Conservation (phyloP, 192 early-diverging fungal genomes). For the Hyaloraphidium curvatum region DNA sequence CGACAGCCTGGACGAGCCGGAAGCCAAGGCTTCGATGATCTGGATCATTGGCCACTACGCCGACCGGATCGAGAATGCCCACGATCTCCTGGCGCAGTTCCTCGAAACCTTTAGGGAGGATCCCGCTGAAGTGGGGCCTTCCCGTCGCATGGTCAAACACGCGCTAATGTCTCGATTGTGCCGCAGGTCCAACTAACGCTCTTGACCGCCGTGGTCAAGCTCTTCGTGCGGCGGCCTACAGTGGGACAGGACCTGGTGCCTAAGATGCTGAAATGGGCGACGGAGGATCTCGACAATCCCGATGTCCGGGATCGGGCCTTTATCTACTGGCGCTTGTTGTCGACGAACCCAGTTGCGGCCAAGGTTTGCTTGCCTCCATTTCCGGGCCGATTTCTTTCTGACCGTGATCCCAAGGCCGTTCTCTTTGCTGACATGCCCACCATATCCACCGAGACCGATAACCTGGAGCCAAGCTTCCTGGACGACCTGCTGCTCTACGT, state of each 20-base stretch:
- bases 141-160: background rate
- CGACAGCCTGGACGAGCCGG: conserved; percentile 88
- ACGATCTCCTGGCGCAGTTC: conserved; percentile 72
- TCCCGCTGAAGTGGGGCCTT: conserved; percentile 28
- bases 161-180: background rate
- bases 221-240: conserved; percentile 83
- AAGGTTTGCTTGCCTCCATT: conserved; percentile 26
- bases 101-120: conserved; percentile 82
- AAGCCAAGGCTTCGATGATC: conserved; percentile 95
- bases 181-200: conserved; percentile 56
- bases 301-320: conserved; percentile 95
- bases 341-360: conserved; percentile 77
- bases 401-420: conserved; percentile 32
- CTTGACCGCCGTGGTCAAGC: conserved; percentile 86
- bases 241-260: conserved; percentile 84
- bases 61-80: conserved; percentile 89
- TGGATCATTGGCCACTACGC: conserved; percentile 99
- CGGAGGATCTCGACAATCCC: conserved; percentile 87
- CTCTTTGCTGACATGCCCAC: conserved; percentile 83
- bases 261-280: conserved; percentile 83
- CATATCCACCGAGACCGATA: conserved; percentile 87
- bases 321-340: conserved; percentile 93
- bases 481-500: conserved; percentile 78
- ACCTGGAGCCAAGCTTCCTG: conserved; percentile 61
- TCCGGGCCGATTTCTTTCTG: conserved; percentile 7